Percentiles rank a stretch among this genome's conserved stretches.
Evolutionary conservation across 352 stramenopile genomes (phyloP).

Genomic region (Lagenidium giganteum): DNA sequence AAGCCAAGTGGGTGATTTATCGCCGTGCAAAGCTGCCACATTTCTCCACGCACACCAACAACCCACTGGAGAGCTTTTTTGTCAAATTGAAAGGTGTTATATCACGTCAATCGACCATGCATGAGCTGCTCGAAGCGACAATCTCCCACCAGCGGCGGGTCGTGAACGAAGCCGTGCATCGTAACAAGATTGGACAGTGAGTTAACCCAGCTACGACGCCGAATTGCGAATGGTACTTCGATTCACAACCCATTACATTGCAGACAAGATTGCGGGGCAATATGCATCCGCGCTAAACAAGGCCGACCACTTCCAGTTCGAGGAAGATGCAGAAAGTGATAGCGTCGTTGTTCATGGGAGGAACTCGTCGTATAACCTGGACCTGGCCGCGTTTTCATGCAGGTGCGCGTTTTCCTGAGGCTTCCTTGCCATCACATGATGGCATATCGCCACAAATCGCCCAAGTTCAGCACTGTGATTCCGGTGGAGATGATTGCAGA

Average conservation of each 20-base stretch:
- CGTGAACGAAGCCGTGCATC: too few species aligned
- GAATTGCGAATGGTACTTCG: slow-evolving; percentile 15
- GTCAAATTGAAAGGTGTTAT: slow-evolving; percentile 6
- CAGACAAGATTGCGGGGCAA: slow-evolving; percentile 8
- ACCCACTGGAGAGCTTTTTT: slow-evolving; percentile 11
- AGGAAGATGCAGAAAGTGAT: neutral
- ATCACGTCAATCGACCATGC: too few species aligned
- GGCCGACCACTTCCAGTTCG: slow-evolving; percentile 5
- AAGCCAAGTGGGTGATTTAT: slow-evolving; percentile 22
- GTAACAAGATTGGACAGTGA: too few species aligned
- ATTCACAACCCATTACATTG: slow-evolving; percentile 17
- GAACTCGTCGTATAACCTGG: too few species aligned
- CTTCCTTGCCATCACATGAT: too few species aligned
- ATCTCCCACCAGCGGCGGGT: too few species aligned
- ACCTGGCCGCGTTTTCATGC: too few species aligned
- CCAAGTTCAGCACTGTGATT: too few species aligned
- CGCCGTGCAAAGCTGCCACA: slow-evolving; percentile 4
- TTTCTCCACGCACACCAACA: slow-evolving; percentile 19
- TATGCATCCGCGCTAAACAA: slow-evolving; percentile 8
- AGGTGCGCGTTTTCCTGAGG: too few species aligned
- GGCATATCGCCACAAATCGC: too few species aligned
- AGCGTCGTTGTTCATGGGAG: neutral
- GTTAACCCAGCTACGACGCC: slow-evolving; percentile 18
- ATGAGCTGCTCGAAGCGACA: too few species aligned
- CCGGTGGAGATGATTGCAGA: too few species aligned